These are phyloP conservation scores for Arthrobotrys sinensis DNA, from an alignment of 2,329 filamentous ascomycete genomes.

Conservation along the genomic window DNA sequence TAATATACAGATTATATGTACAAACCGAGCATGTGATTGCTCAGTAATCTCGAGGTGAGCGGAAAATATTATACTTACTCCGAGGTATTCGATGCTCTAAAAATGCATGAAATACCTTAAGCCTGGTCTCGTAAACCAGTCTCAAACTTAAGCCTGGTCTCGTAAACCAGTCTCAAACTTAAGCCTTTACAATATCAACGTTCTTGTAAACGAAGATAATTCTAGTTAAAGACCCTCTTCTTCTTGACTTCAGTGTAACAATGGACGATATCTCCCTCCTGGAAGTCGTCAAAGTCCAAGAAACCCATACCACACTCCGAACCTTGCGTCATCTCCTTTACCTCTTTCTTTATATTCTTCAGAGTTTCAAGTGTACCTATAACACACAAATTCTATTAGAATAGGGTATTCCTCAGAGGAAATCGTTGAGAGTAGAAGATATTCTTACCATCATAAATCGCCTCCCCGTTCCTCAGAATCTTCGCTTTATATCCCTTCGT, in stretches of 20 bases:
- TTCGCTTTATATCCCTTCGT: conserved; percentile 76
- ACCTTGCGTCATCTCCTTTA: conserved; percentile 89
- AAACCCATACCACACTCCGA: conserved; percentile 94
- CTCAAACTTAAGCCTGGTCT: no score
- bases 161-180: no score
- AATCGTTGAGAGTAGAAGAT: conserved; percentile 34
- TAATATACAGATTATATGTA: conserved; percentile 35
- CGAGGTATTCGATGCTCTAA: background rate
- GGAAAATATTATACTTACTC: conserved; percentile 24
- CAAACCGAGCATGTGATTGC: background rate
- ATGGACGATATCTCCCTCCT: conserved; percentile 87
- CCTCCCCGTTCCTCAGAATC: conserved; percentile 76
- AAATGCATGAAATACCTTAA: background rate
- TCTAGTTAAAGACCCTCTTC: conserved; percentile 71
- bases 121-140: no score
- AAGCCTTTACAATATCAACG: background rate
- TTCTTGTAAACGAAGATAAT: background rate
- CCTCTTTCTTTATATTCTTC: conserved; percentile 93
- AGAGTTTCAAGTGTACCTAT: conserved; percentile 83
- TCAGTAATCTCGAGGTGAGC: conserved; percentile 8
- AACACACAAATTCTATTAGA: conserved; percentile 59
- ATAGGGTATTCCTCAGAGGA: background rate
- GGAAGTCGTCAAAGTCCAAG: conserved; percentile 82
- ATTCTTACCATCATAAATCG: conserved; percentile 84
- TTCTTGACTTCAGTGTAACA: conserved; percentile 84